phyloP scores from a whole-genome alignment of 2,329 filamentous ascomycete genomes.

The Paecilomyces dactylethromorphus region DNA sequence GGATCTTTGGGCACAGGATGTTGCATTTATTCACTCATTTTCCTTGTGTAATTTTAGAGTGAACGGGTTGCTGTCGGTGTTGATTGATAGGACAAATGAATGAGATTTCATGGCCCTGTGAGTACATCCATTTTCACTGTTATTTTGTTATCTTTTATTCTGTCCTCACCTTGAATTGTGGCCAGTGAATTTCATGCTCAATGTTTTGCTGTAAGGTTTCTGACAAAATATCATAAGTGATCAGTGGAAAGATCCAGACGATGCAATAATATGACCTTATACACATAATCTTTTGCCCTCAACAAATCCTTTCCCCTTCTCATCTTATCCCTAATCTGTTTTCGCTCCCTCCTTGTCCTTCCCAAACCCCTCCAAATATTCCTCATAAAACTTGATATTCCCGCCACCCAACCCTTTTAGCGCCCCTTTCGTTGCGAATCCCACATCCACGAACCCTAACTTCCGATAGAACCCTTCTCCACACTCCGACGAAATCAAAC shows the following conservation, averaged over 20 bases:
- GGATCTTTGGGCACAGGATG: background rate
- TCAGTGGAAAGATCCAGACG: no score
- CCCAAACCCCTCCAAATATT: background rate
- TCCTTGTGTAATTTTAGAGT: background rate
- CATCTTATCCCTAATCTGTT: background rate
- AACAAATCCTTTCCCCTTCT: background rate
- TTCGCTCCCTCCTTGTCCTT: background rate
- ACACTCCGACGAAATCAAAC: conserved; percentile 32
- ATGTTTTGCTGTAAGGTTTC: no score
- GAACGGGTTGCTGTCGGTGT: background rate
- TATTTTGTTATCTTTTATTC: no score
- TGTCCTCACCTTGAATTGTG: no score
- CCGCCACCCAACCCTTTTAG: conserved; percentile 23
- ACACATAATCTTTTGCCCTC: background rate
- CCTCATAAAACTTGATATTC: conserved; percentile 21
- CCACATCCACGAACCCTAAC: conserved; percentile 29
- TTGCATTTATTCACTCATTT: background rate
- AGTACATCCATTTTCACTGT: background rate
- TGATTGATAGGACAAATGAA: background rate
- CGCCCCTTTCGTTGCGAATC: conserved; percentile 24
- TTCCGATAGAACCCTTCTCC: conserved; percentile 36
- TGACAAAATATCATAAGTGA: no score
- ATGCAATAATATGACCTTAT: no score
- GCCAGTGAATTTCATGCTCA: no score
- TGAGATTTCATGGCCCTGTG: background rate